Base-by-base conservation (phyloP, 305 asterid species). In the Euphrasia arctica region DNA sequence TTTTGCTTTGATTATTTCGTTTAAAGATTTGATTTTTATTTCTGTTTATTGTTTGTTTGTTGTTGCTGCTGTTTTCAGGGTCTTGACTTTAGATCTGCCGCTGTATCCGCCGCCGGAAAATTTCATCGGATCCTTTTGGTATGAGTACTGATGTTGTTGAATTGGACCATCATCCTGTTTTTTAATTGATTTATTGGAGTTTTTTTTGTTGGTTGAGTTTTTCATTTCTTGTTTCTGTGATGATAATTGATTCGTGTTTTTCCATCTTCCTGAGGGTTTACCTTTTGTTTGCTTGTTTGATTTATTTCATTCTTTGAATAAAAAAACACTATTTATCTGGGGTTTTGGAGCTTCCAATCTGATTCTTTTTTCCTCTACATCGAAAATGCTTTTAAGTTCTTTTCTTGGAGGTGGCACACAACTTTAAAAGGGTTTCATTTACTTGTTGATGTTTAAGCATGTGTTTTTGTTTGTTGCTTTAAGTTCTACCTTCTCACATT, bases 11-110 rank as follows among this genome's bases (percentile, higher is more conserved):
- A 18, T 18, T 18, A 18, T 18, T 18, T 18, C 22, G 22, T 58
- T 39, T 61, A 65, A 54, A 45, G 50, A 13, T 31, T 56, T 56
- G 34, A 36, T 14, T 64, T 12, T 36, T 65, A 14, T 15, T 49
- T 14, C 14, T 3, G 4, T 68, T 43, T 11, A 1, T 43, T 43
- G 29, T 68, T 73, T 43, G 7, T 1, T 43, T 43, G 29, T 68
- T 73, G 54, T 60, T 59, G 64, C 74, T 73, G 75, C 69, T 74
- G 70, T 73, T 68, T 79, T 72, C 82, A 87, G 95, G 88, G 88
- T 83, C 69, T 78, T 76, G 78, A 74, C 69, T 63, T 43, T 77
- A 78, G 93, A 90, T 90, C 95, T 75, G 60, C 63, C 60, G 76
- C 74, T 78, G 50, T 49, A 62, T 71, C 75, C 76, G 82, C 72